Evolutionary conservation across 2,329 filamentous ascomycete genomes (phyloP).

Genomic region (Albifimbria verrucaria): DNA sequence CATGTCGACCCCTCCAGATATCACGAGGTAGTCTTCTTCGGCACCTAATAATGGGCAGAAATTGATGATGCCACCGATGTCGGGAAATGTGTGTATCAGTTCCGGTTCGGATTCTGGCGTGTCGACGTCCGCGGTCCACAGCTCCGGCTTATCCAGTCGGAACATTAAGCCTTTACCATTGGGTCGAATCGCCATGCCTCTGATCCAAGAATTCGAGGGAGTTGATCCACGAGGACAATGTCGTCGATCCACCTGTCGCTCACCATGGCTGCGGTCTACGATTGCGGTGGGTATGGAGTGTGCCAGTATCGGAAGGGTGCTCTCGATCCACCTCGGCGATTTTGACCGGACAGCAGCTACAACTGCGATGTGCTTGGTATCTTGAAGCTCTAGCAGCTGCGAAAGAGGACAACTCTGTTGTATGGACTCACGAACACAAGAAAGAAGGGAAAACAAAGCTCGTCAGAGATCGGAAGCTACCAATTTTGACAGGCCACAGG

Average conservation of each 20-base stretch:
- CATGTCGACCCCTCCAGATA: constrained; percentile 6
- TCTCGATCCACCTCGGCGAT: too few species aligned
- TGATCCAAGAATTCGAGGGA: constrained; percentile 1
- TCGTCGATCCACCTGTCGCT: constrained; percentile 2
- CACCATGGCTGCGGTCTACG: too few species aligned
- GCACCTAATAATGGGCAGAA: constrained; percentile 4
- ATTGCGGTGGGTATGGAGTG: too few species aligned
- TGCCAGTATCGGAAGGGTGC: too few species aligned
- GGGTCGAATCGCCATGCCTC: constrained; percentile 2
- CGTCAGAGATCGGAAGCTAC: too few species aligned
- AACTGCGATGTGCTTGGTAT: too few species aligned
- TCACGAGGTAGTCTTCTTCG: constrained; percentile 8
- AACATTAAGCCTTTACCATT: background rate
- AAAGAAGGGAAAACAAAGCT: too few species aligned
- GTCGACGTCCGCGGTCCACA: constrained; percentile 3
- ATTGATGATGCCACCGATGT: constrained; percentile 6
- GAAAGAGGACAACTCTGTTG: too few species aligned
- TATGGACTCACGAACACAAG: too few species aligned
- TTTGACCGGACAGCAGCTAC: too few species aligned
- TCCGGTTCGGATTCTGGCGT: background rate
- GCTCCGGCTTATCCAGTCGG: constrained; percentile 5
- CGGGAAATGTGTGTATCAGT: constrained; percentile 7
- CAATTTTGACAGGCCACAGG: background rate
- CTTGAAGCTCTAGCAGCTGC: too few species aligned
- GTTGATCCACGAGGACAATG: constrained; percentile 4